These are phyloP conservation scores for Tuber aestivum DNA, from an alignment of 495 filamentous ascomycete genomes.

Conservation along the genomic window DNA sequence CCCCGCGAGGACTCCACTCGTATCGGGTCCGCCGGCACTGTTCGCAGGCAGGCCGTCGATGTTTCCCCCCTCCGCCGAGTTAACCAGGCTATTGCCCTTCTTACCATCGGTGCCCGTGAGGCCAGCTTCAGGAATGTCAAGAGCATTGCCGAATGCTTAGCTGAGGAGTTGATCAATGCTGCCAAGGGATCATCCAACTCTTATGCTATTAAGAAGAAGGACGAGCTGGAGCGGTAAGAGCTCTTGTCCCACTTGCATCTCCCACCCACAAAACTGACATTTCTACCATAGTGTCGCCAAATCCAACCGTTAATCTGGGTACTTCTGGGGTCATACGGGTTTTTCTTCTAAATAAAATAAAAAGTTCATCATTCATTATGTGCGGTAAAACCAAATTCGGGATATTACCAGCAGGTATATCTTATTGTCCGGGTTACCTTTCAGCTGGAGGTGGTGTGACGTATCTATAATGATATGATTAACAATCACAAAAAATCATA, in stretches of 20 bases:
- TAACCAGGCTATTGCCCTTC: constrained; percentile 97
- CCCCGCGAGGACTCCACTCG: constrained; percentile 99
- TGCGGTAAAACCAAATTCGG: neutral
- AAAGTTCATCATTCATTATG: neutral
- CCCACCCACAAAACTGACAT: constrained; percentile 14
- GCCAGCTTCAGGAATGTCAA: constrained; percentile 98
- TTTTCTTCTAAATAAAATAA: neutral
- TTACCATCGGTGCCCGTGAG: constrained; percentile 96
- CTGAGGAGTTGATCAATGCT: constrained; percentile 99
- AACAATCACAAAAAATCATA: neutral
- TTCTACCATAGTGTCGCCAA: constrained; percentile 73
- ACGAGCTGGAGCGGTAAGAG: constrained; percentile 79
- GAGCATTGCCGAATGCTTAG: constrained; percentile 94
- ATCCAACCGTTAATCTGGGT: constrained; percentile 79
- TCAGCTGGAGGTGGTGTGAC: neutral
- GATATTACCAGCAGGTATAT: neutral
- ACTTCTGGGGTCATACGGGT: neutral
- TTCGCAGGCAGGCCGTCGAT: constrained; percentile 99
- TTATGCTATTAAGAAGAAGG: constrained; percentile 99
- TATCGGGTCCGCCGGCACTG: constrained; percentile 98
- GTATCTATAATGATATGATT: neutral
- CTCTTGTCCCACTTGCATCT: neutral
- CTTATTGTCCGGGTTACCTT: neutral
- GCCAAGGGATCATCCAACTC: constrained; percentile 99
- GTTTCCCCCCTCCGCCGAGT: constrained; percentile 97